These are phyloP conservation scores for Psilocybe cyanescens DNA, from an alignment of 768 basidiomycete species.

Conservation along the genomic window DNA sequence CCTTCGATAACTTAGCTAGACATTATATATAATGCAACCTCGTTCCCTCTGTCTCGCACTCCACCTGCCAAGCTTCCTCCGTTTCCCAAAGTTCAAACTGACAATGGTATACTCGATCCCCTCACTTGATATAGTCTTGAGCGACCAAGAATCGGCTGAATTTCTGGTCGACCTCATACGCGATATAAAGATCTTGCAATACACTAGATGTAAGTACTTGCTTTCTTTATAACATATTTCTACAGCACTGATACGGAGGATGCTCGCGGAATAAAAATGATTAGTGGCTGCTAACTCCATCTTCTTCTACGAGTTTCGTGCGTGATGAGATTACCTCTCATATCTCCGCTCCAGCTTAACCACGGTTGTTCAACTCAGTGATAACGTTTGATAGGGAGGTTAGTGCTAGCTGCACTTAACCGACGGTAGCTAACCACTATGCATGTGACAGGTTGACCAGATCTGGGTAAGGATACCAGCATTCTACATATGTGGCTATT, in stretches of 20 bases:
- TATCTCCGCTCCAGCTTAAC: too few species aligned
- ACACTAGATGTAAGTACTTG: not conserved
- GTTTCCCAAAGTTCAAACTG: too few species aligned
- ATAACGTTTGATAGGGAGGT: not conserved
- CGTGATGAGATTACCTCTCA: not conserved
- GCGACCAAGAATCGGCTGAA: too few species aligned
- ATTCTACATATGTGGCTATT: not conserved
- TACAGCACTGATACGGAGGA: too few species aligned
- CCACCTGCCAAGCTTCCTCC: too few species aligned
- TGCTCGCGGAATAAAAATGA: not conserved
- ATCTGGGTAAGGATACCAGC: not conserved
- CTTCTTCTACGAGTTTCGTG: not conserved
- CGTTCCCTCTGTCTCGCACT: too few species aligned
- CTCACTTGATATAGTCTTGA: too few species aligned
- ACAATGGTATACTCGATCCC: too few species aligned
- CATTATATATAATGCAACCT: too few species aligned
- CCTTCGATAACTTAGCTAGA: too few species aligned
- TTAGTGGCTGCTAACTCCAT: not conserved
- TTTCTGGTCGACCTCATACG: not conserved
- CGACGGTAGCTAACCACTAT: too few species aligned
- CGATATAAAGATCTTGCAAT: not conserved
- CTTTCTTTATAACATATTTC: not conserved
- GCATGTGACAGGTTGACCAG: not conserved
- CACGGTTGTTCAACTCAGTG: not conserved
- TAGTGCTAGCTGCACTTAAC: not conserved